Base-by-base conservation (phyloP, 305 asterid genomes). In the Plantago coronopus region DNA sequence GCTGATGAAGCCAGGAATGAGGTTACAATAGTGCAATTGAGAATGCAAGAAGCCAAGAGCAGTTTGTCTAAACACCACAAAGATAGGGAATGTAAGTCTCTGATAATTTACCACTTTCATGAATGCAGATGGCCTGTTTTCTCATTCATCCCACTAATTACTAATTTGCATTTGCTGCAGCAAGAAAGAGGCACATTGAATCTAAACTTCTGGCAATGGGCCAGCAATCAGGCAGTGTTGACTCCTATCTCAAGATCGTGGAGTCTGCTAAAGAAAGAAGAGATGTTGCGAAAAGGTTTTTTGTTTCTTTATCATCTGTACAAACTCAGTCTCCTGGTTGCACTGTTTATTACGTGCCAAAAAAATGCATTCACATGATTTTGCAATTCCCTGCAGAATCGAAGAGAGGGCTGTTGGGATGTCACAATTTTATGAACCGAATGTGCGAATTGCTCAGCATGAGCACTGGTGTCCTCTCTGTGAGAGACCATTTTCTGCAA, bases 381-480 rank as follows among this genome's bases (percentile, higher is more conserved):
- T 68, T 57, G 53, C 34, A 44, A 59, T 69, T 65, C 23, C 17
- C 22, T 81, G 80, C 91, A 93, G 99, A 64, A 54, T 83, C 58
- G 79, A 73, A 72, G 62, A 83, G 76, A 59, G 75, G 22, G 80
- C 84, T 20, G 78, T 64, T 63, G 99, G 97, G 55, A 80, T 89
- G 95, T 69, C 77, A 64, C 73, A 74, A 64, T 75, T 89, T 88
- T 78, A 78, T 69, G 96, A 83, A 68, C 91, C 99, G 34, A 85
- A 81, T 70, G 91, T 81, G 78, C 72, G 48, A 67, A 73, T 83
- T 79, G 97, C 99, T 61, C 96, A 95, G 65, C 78, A 89, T 77
- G 72, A 83, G 75, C 99, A 93, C 81, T 59, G 65, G 40, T 93
- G 99, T 66, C 99, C 99, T 61, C 82, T 94, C 80, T 93, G 99